These are phyloP conservation scores for Coleophoma eucalyptorum DNA, from an alignment of 2,329 filamentous ascomycete genomes.

Conservation along the genomic window DNA sequence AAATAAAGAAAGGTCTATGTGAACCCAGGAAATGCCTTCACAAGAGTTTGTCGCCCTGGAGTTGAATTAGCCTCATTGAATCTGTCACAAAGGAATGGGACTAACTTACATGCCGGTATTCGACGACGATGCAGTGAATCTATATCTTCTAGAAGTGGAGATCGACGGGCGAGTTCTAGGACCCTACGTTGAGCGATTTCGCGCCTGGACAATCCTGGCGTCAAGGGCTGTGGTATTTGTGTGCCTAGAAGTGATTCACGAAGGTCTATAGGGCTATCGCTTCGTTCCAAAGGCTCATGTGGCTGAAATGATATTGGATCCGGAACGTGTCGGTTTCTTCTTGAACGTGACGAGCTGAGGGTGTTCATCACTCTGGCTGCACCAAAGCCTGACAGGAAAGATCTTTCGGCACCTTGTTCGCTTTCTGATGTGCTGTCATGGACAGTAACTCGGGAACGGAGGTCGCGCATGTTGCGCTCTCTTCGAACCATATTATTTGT, in stretches of 20 bases:
- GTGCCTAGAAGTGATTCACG: slow-evolving; percentile 2
- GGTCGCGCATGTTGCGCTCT: slow-evolving; percentile 63
- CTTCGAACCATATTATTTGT: slow-evolving; percentile 85
- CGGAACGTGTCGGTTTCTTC: background rate
- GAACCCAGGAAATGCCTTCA: slow-evolving; percentile 23
- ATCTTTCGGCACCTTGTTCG: no score
- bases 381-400: no score
- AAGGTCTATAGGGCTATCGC: slow-evolving; percentile 1
- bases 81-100: background rate
- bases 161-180: slow-evolving; percentile 17
- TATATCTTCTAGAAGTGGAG: slow-evolving; percentile 17
- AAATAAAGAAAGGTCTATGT: slow-evolving; percentile 5
- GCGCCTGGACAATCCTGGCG: slow-evolving; percentile 7
- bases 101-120: slow-evolving; percentile 14
- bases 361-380: no score
- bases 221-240: background rate
- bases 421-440: slow-evolving; percentile 6
- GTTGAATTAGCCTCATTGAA: slow-evolving; percentile 3
- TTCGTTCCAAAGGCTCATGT: slow-evolving; percentile 9
- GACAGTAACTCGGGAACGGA: slow-evolving; percentile 18
- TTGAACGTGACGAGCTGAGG: no score
- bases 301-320: slow-evolving; percentile 8
- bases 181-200: slow-evolving; percentile 19
- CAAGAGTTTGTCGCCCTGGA: slow-evolving; percentile 17
- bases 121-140: slow-evolving; percentile 12